phyloP scores from a whole-genome alignment of 163 green algal species.

The Scenedesmus sp. region DNA sequence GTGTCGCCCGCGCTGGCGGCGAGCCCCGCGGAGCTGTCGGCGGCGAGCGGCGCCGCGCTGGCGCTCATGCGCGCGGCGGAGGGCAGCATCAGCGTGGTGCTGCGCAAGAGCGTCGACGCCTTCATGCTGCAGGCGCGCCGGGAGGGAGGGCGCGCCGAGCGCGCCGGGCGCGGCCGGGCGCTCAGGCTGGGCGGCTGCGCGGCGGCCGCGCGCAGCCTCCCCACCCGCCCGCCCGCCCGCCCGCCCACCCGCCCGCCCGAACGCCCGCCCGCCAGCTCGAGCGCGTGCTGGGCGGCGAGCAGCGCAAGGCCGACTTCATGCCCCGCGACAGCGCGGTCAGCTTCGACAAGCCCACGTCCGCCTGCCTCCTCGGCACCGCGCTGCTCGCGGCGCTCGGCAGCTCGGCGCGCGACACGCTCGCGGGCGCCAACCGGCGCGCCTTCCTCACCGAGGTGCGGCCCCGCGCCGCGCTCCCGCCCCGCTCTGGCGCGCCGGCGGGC shows the following conservation, averaged over 20 bases:
- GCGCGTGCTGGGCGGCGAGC: conserved; percentile 56
- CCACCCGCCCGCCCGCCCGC: no score
- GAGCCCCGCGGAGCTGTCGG: conserved; percentile 46
- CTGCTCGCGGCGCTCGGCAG: conserved; percentile 61
- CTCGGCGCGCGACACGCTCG: conserved; percentile 54
- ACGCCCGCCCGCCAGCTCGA: conserved; percentile 43
- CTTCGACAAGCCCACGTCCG: conserved; percentile 75
- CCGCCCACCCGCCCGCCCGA: no score
- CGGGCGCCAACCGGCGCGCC: conserved; percentile 65
- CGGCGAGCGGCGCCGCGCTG: conserved; percentile 59
- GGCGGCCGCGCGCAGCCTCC: no score
- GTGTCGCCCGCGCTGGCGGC: conserved; percentile 42
- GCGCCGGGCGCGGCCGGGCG: no score
- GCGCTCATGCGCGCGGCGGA: conserved; percentile 61
- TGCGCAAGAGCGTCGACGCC: conserved; percentile 51
- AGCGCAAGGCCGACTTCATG: conserved; percentile 75
- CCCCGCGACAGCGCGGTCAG: conserved; percentile 59
- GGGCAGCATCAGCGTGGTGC: conserved; percentile 57
- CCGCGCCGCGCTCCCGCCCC: background rate
- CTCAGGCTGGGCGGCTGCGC: no score
- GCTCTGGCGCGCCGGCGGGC: background rate
- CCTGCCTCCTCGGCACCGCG: conserved; percentile 65
- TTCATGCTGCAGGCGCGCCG: conserved; percentile 40
- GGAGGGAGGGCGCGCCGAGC: no score
- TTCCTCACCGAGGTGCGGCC: conserved; percentile 69